Base-by-base conservation (phyloP, 139 green algal genomes). In the Mesotaenium endlicherianum region DNA sequence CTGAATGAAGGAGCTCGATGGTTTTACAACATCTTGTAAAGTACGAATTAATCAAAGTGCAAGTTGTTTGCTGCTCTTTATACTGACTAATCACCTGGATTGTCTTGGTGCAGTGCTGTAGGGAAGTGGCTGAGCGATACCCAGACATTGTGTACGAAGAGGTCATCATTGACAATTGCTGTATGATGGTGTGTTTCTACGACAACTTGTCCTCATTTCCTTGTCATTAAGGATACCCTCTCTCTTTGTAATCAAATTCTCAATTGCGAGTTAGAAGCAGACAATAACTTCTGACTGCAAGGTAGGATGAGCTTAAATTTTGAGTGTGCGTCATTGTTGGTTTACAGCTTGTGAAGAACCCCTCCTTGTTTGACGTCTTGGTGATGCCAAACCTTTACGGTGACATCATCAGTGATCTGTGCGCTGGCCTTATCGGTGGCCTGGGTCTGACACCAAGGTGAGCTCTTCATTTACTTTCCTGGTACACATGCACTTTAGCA, bases 311-410 rank as follows among this genome's bases (percentile, higher is more conserved):
- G n/a, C n/a, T n/a, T n/a, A n/a, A n/a, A n/a, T n/a, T n/a, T n/a
- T n/a, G n/a, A n/a, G n/a, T n/a, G n/a, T n/a, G n/a, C n/a, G n/a
- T n/a, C n/a, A n/a, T n/a, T n/a, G n/a, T n/a, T n/a, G n/a, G n/a
- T n/a, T 5, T 87, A 70, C 90, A 93, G 91, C 86, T 94, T 26
- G 92, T 94, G 1, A 90, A 87, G 38, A 90, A 97, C 86, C 95
- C 95, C 17, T 71, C 70, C 0, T 91, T 94, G 84, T 98, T 97
- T 89, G 95, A 98, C 83, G 95, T 98, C 47, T 91, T 98, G 89
- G 90, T 95, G 30, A 98, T 97, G 94, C 95, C 95, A 68, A 98
- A 98, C 92, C 91, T 98, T 77, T 97, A 98, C 76, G 95, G 95
- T 34, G 95, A 98, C 90, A 98, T 98, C 90, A 94, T 98, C 88